phyloP scores from a whole-genome alignment of 345 rosid species.

The Syzygium grande region DNA sequence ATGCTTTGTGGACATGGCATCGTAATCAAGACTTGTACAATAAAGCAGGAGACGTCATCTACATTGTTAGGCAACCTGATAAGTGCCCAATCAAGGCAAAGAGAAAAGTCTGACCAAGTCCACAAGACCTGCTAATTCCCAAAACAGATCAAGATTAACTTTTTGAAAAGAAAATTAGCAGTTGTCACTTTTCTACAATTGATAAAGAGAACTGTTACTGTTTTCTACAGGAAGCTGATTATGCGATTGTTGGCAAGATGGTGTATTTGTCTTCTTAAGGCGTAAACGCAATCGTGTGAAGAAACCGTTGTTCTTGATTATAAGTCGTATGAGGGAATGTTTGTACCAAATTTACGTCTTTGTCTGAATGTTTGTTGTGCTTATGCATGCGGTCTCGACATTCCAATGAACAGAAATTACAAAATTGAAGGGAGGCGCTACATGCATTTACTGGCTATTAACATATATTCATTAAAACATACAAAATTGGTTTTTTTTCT shows the following conservation, averaged over 20 bases:
- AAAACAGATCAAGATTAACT: neutral
- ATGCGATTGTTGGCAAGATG: neutral
- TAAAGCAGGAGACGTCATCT: conserved; percentile 63
- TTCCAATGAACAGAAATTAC: neutral
- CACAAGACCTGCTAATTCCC: neutral
- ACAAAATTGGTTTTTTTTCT: neutral
- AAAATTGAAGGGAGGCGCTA: neutral
- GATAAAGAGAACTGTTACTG: neutral
- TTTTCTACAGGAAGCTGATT: neutral
- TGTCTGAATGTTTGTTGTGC: neutral
- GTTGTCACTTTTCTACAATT: neutral
- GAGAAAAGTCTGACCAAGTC: neutral
- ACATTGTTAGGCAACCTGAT: conserved; percentile 75
- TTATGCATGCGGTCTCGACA: neutral
- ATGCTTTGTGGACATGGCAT: conserved; percentile 91
- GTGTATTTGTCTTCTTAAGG: neutral
- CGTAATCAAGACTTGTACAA: conserved; percentile 61
- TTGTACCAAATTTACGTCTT: neutral
- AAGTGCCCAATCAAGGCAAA: conserved; percentile 23
- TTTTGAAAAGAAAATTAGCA: neutral
- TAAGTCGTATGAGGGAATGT: neutral
- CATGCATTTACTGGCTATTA: neutral
- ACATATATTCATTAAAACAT: neutral
- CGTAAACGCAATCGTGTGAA: neutral
- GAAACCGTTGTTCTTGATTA: neutral